Evolutionary conservation across 352 stramenopile genomes (phyloP).

Genomic region (Saprolegnia parasitica): DNA sequence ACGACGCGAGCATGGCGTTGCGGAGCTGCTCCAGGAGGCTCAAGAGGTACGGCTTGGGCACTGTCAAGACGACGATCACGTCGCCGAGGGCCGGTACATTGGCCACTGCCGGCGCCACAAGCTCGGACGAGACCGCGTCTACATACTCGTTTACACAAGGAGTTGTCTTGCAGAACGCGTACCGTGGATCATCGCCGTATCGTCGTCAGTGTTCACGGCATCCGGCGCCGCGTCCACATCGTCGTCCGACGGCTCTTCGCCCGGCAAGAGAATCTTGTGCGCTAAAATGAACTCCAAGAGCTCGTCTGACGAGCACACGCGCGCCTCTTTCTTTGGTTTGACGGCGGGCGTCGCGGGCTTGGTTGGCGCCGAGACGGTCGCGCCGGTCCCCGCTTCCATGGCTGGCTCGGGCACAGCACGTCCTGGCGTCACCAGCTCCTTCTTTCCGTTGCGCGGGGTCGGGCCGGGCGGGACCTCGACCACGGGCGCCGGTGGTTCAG

Average conservation of each 20-base stretch:
- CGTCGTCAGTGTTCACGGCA: neutral
- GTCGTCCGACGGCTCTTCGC: slow-evolving; percentile 28
- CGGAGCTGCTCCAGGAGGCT: slow-evolving; percentile 3
- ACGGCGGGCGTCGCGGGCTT: neutral
- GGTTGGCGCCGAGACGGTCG: neutral
- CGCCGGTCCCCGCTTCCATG: neutral
- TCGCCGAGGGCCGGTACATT: slow-evolving; percentile 5
- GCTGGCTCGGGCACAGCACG: neutral
- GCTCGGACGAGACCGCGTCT: neutral
- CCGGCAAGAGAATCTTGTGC: slow-evolving; percentile 21
- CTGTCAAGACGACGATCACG: slow-evolving; percentile 20
- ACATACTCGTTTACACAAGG: neutral
- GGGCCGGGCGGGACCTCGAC: slow-evolving; percentile 30
- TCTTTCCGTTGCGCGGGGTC: neutral
- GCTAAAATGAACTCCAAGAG: slow-evolving; percentile 13
- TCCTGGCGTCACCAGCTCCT: slow-evolving; percentile 1
- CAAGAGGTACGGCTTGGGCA: slow-evolving; percentile 1
- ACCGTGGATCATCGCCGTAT: neutral
- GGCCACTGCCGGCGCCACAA: neutral
- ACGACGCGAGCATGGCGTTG: neutral
- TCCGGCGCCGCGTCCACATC: neutral
- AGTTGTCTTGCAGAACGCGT: neutral
- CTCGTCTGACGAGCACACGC: neutral
- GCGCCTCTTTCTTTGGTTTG: neutral
- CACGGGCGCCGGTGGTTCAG: slow-evolving; percentile 30